Conservation (phyloP, 169 alveolate genomes). For the Plasmodium ovale region DNA sequence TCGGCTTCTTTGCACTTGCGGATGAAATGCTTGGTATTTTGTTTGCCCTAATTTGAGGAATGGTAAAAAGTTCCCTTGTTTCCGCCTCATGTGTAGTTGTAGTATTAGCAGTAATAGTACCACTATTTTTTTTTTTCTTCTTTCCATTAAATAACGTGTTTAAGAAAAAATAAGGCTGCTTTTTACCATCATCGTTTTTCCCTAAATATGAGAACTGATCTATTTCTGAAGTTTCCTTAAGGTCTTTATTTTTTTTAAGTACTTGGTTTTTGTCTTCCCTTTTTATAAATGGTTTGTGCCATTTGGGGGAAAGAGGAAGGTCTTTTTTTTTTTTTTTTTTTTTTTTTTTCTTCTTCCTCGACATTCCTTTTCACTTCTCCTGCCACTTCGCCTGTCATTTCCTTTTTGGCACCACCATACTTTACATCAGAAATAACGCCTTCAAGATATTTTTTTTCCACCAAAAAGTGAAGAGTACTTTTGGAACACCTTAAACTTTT, state of each 20-base stretch:
- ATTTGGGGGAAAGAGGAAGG: neutral
- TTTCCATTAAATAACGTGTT: neutral
- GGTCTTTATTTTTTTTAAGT: neutral
- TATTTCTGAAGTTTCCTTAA: conserved; percentile 10
- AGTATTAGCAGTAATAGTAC: neutral
- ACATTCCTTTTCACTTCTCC: neutral
- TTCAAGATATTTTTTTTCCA: conserved; percentile 31
- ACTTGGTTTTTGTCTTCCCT: neutral
- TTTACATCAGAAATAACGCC: neutral
- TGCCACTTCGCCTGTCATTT: neutral
- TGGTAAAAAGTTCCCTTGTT: neutral
- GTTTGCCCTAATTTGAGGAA: neutral
- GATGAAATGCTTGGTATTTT: neutral
- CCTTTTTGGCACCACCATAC: neutral
- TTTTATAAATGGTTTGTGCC: neutral
- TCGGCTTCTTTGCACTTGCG: neutral
- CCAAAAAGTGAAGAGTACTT: conserved; percentile 41
- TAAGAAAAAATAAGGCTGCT: neutral
- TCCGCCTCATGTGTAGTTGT: neutral
- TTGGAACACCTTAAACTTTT: conserved; percentile 17
- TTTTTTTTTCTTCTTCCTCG: neutral
- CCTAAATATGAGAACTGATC: conserved; percentile 19
- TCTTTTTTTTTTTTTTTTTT: conserved; percentile 31
- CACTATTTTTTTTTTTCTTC: neutral
- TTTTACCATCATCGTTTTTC: neutral